Evolutionary conservation across 1,139 yeast species (phyloP).

Genomic region (Debaryomycetaceae sp.): DNA sequence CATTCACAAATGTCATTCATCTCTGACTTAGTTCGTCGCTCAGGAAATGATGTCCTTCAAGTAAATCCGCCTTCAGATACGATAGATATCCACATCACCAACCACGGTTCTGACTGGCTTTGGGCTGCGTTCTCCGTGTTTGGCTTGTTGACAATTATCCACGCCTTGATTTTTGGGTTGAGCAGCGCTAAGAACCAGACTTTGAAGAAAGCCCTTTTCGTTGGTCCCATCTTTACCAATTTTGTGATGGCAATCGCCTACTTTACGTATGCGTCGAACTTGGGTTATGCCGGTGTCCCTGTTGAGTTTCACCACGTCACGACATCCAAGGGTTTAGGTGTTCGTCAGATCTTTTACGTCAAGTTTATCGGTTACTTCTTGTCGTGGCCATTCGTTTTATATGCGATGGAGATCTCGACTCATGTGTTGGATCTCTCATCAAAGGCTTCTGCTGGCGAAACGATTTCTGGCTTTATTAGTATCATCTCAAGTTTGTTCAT

Average conservation of each 20-base stretch:
- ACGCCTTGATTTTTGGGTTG: constrained; percentile 35
- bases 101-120: constrained; percentile 65
- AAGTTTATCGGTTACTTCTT: constrained; percentile 68
- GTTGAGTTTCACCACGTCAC: constrained; percentile 55
- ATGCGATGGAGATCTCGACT: constrained; percentile 44
- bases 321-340: constrained; percentile 30
- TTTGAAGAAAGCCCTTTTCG: constrained; percentile 38
- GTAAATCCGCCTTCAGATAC: constrained; percentile 41
- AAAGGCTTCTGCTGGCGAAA: constrained; percentile 17
- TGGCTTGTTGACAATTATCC: constrained; percentile 37
- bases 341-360: constrained; percentile 62
- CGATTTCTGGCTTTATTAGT: constrained; percentile 20
- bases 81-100: constrained; percentile 49
- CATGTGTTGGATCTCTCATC: constrained; percentile 22
- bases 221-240: constrained; percentile 43
- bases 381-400: constrained; percentile 51
- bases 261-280: constrained; percentile 62
- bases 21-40: constrained; percentile 6
- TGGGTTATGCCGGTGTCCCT: constrained; percentile 56
- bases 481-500: constrained; percentile 23
- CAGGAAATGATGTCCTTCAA: constrained; percentile 43
- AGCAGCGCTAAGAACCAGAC: constrained; percentile 31
- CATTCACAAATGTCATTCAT: no score
- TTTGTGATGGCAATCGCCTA: constrained; percentile 48
- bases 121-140: constrained; percentile 62